phyloP scores from a whole-genome alignment of 805 yeast species.

The Candida arabinofermentans region DNA sequence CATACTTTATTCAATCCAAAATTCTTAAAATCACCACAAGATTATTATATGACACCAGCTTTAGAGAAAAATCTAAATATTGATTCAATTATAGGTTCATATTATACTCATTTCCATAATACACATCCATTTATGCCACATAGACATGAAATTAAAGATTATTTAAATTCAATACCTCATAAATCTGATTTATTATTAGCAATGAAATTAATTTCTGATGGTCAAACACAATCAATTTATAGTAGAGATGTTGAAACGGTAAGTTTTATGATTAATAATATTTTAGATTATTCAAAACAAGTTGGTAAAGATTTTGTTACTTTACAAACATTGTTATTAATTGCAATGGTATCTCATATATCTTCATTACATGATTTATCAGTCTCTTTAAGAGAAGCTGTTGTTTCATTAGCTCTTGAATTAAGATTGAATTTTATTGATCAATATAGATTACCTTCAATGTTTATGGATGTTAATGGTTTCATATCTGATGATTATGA shows the following conservation, averaged over 20 bases:
- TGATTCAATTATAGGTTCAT: conserved; percentile 26
- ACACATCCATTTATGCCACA: conserved; percentile 49
- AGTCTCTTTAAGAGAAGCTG: conserved; percentile 37
- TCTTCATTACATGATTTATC: conserved; percentile 49
- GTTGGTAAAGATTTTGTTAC: conserved; percentile 40
- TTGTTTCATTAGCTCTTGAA: conserved; percentile 35
- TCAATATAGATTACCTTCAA: conserved; percentile 21
- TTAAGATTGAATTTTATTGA: conserved; percentile 40
- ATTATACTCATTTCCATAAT: conserved; percentile 36
- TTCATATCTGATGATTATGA: conserved; percentile 18
- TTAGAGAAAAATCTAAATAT: conserved; percentile 25
- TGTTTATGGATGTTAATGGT: conserved; percentile 34
- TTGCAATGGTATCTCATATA: conserved; percentile 44
- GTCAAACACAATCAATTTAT: conserved; percentile 36
- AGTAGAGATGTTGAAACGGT: conserved; percentile 38
- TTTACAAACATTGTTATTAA: conserved; percentile 38
- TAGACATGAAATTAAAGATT: conserved; percentile 30
- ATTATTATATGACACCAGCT: conserved; percentile 29
- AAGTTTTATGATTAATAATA: conserved; percentile 33
- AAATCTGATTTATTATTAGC: conserved; percentile 40
- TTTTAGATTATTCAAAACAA: conserved; percentile 28
- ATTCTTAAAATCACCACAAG: conserved; percentile 14
- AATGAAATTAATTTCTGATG: conserved; percentile 48
- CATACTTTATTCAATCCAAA: conserved; percentile 24
- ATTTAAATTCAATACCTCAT: conserved; percentile 30